Base-by-base conservation (phyloP, 1,139 yeast genomes). In the Yamadazyma jaroonii region DNA sequence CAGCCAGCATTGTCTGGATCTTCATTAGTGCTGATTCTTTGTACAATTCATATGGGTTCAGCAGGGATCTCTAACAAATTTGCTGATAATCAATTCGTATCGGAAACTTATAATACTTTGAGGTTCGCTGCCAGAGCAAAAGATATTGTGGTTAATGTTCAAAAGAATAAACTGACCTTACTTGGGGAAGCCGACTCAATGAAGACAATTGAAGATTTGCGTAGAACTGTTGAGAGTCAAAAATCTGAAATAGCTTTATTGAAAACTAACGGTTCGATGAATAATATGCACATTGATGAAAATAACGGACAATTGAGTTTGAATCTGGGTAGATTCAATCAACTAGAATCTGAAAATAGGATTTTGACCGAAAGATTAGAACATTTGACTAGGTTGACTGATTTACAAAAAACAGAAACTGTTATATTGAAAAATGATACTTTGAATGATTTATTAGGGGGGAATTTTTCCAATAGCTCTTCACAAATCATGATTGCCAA, bases 61-160 rank as follows among this genome's bases (percentile, higher is more conserved):
- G 39, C 43, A 3, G 52, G 52, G 4, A 28, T 42, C 6, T 29
- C 32, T 15, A 44, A 39, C 25, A 44, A 28, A 27, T 26, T 38
- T 28, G 48, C 53, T 8, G 65, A 55, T 40, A 70, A 70, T 13
- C 72, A 64, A 32, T 74, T 83, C 3, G 66, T 76, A 11, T 74
- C 87, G 1, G 97, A 92, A 55, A 88, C 97, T 0, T 72, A 83
- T 35, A 88, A 88, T 53, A 90, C 97, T 0, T 68, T 92, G 25
- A 65, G 97, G 40, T 92, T 90, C 65, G 97, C 97, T 0, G 88
- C 96, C 0, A 70, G 97, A 43, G 97, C 97, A 1, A 90, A 89
- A 53, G 89, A 89, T 56, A 81, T 89, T 36, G 73, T 80, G 9
- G 74, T 89, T 46, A 74, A 72, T 40, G 95, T 87, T 6, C 76